Conservation (phyloP, 169 alveolate species). For the Pseudocohnilembus persalinus region DNA sequence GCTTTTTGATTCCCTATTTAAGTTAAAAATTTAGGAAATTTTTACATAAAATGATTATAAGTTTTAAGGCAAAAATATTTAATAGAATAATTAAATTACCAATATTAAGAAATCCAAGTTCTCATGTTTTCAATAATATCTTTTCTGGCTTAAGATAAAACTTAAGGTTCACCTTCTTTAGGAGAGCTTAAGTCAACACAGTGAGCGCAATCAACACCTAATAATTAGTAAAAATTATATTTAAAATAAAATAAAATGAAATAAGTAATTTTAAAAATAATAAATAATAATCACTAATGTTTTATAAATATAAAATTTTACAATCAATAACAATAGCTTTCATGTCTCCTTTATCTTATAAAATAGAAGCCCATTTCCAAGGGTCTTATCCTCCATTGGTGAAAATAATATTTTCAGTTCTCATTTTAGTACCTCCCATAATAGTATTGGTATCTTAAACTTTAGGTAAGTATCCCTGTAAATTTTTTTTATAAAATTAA, state of each 20-base stretch:
- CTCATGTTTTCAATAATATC: background rate
- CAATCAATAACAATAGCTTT: slow-evolving; percentile 50
- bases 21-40: too few relatives aligned
- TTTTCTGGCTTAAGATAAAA: slow-evolving; percentile 42
- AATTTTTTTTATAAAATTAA: too few relatives aligned
- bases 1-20: too few relatives aligned
- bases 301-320: slow-evolving; percentile 5
- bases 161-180: slow-evolving; percentile 44
- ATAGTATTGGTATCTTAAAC: background rate
- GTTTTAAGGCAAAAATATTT: too few relatives aligned
- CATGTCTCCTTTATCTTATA: slow-evolving; percentile 1
- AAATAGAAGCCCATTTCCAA: slow-evolving; percentile 68
- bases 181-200: slow-evolving; percentile 72
- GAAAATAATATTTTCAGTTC: slow-evolving; percentile 53
- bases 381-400: slow-evolving; percentile 77
- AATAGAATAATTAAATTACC: background rate
- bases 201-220: slow-evolving; percentile 55
- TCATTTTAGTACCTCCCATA: slow-evolving; percentile 47
- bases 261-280: too few relatives aligned
- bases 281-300: too few relatives aligned
- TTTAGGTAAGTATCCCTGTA: background rate
- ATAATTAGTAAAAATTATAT: too few relatives aligned
- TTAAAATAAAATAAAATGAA: too few relatives aligned
- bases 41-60: too few relatives aligned
- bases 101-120: background rate